Evolutionary conservation across 371 early-diverging fungal genomes (phyloP), one percentile per base, ranked within the genome.

Genomic region (Apophysomyces sp.): DNA sequence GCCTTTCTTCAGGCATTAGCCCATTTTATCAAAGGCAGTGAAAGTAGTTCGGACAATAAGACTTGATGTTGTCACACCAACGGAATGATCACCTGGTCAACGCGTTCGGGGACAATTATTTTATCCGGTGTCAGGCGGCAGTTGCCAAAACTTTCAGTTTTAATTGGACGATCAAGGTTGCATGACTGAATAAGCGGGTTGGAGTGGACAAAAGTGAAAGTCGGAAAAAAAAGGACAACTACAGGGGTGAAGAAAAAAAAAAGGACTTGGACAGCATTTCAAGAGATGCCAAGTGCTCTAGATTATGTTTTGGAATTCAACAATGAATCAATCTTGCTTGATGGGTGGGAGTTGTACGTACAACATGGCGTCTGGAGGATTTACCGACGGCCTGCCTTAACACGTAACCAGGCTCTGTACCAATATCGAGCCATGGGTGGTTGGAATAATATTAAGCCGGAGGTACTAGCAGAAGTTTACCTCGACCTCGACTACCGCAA

Each of bases 401-500:
- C 56, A 13, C 55, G 62, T 24, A 71, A 66, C 16, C 57, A 62
- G n/a, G 57, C 61, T 40, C 58, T 74, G 9, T 74, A 57, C 37
- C 58, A 63, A 16, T 74, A 71, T 24, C 32, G 67, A 28, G 60
- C 66, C 8, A 56, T 74, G 52, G 74, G 74, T 24, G 69, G 60
- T 24, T 74, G 66, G 69, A 44, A 24, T 9, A 65, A 74, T 32
- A 51, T 74, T 18, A 63, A 63, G 44, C 55, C 71, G 39, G 60
- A 60, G 4, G 62, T 69, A 30, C 49, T 74, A 34, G 66, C 74
- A 2, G 57, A 71, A 31, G 71, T 71, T 30, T 74, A 74, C 24
- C 53, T 74, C 5, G 80, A 82, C 53, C 65, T 80, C 2, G 74
- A 73, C 15, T 78, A 71, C 65, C 73, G 83, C 55, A 74, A 75